Evolutionary conservation across 495 filamentous ascomycete species (phyloP).

Genomic region (Aspergillus biplanus): DNA sequence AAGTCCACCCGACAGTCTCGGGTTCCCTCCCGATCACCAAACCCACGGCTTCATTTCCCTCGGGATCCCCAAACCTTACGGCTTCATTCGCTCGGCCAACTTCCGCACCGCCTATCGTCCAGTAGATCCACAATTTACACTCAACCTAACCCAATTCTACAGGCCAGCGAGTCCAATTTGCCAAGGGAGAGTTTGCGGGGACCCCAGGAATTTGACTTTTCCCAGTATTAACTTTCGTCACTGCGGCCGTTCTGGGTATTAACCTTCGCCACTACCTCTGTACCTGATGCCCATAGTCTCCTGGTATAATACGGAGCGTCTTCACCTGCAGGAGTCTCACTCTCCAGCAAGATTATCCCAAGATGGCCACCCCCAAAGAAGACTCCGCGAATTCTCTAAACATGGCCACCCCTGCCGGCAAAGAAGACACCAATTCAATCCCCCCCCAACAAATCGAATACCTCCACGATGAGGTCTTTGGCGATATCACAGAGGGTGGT

Average conservation of each 20-base stretch:
- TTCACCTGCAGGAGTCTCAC: too few species aligned
- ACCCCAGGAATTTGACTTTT: not conserved
- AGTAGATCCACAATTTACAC: too few species aligned
- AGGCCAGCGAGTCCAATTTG: too few species aligned
- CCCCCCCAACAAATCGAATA: not conserved
- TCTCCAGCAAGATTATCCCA: not conserved
- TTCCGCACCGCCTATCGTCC: too few species aligned
- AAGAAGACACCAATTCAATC: not conserved
- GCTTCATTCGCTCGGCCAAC: too few species aligned
- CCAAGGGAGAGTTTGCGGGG: not conserved
- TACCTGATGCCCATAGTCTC: not conserved
- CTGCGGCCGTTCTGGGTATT: not conserved
- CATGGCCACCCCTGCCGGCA: not conserved
- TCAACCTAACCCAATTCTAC: too few species aligned
- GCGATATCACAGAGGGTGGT: conserved; percentile 17
- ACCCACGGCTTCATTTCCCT: too few species aligned
- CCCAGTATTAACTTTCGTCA: not conserved
- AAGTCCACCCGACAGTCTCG: too few species aligned
- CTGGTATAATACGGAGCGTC: too few species aligned
- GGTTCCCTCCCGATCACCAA: too few species aligned
- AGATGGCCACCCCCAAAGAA: not conserved
- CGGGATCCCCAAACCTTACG: too few species aligned
- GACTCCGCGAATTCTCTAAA: not conserved
- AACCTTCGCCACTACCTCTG: not conserved
- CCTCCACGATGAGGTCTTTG: conserved; percentile 19